Base-by-base conservation (phyloP, 2,329 filamentous ascomycete species). In the Mariannaea elegans region DNA sequence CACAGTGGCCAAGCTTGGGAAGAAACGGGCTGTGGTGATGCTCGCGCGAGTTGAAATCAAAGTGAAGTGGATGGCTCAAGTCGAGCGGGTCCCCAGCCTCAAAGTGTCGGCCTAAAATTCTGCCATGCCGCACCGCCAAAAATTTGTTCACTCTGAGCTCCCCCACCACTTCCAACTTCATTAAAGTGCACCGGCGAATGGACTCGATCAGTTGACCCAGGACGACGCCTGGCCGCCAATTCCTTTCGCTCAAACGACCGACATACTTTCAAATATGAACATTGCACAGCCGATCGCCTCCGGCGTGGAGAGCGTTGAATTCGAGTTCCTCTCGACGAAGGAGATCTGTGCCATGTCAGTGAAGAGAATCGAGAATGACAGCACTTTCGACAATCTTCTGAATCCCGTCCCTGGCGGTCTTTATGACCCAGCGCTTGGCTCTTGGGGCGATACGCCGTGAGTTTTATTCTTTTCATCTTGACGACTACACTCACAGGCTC, bases 281-380 rank as follows among this genome's bases (percentile, higher is more conserved):
- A 87, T 90, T 71, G 87, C 91, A 63, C 91, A 94, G 73, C 94
- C 95, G 42, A 86, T 97, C 64, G 85, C 91, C 65, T 96, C 93
- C 72, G 84, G 89, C 74, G 90, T 99, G 72, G 87, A 90, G 75
- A 90, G 90, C 74, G 92, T 99, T 72, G 92, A 96, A 75, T 99
- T 99, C 77, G 89, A 88, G 44, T 92, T 96, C 73, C 87, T 98
- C 68, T 88, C 91, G 18, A 84, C 89, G 50, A 83, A 90, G 61
- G 94, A 99, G 77, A 93, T 99, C 74, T 89, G 89, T 75, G 86
- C 89, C 62, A 88, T 98, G 70, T 99, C 95, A 8, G 95, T 97
- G 67, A 95, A 95, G 82, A 88, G 89, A 77, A 97, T 99, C 70
- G 91, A 96, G 73, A 97, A 96, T 80, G 90, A 93, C 50, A 92